These are phyloP conservation scores for Triticum turgidum DNA, from an alignment of 176 grass and related monocot genomes.

Conservation along the genomic window DNA sequence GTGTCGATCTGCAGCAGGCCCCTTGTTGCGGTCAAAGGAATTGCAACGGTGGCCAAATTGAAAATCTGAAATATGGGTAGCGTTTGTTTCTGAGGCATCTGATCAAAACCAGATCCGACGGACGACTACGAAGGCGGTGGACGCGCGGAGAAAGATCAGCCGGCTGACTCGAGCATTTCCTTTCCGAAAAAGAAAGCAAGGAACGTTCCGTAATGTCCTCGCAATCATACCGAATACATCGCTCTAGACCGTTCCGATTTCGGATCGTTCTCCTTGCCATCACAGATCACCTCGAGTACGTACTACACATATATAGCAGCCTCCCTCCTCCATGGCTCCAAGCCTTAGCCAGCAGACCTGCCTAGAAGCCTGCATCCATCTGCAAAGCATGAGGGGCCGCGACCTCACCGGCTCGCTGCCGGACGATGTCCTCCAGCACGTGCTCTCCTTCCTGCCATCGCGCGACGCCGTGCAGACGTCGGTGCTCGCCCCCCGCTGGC, in stretches of 20 bases:
- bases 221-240: not conserved
- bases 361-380: not conserved
- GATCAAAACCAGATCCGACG: too few species aligned
- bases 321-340: not conserved
- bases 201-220: not conserved
- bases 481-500: not conserved
- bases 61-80: too few species aligned
- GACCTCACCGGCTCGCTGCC: not conserved
- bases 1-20: too few species aligned
- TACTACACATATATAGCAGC: not conserved
- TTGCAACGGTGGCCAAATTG: too few species aligned
- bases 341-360: not conserved
- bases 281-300: not conserved
- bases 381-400: not conserved
- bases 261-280: not conserved
- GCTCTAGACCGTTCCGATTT: not conserved
- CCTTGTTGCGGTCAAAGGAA: too few species aligned
- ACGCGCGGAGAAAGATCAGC: too few species aligned
- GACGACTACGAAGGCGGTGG: too few species aligned
- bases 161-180: too few species aligned
- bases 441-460: conserved; percentile 6
- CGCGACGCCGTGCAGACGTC: not conserved
- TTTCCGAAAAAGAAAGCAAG: too few species aligned
- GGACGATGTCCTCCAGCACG: conserved; percentile 9
- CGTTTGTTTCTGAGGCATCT: too few species aligned